A percentile compares a stretch with the other conserved stretches of the same genome.
Evolutionary conservation across 768 basidiomycete species (phyloP).

Genomic region (Pulveroboletus sp.): DNA sequence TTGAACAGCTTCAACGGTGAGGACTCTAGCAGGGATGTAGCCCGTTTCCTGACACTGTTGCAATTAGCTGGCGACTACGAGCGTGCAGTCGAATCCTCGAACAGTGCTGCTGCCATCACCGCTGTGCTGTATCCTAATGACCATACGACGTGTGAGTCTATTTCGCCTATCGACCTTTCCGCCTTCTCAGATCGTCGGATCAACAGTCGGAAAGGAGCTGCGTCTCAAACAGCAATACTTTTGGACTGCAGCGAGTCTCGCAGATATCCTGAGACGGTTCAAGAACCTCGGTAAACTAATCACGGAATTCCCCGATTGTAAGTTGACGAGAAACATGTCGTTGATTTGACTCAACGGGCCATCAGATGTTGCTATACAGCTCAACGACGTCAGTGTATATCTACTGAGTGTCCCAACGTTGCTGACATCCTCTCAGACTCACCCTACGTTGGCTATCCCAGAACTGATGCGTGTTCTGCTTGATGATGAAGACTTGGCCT

Average conservation of each 20-base stretch:
- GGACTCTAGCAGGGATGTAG: neutral
- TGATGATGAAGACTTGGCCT: slow-evolving; percentile 87
- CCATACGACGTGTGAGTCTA: slow-evolving; percentile 59
- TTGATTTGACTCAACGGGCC: slow-evolving; percentile 4
- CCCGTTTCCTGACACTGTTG: slow-evolving; percentile 2
- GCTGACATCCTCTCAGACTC: slow-evolving; percentile 55
- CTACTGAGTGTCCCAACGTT: neutral
- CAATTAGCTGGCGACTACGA: slow-evolving; percentile 86
- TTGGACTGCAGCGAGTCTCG: slow-evolving; percentile 86
- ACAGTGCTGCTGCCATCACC: slow-evolving; percentile 91
- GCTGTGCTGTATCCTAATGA: slow-evolving; percentile 97
- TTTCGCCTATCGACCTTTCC: neutral
- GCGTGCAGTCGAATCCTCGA: slow-evolving; percentile 80
- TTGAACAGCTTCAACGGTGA: slow-evolving; percentile 92
- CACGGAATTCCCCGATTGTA: slow-evolving; percentile 79
- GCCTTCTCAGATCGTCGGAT: neutral
- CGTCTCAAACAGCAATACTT: slow-evolving; percentile 97
- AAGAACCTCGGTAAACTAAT: slow-evolving; percentile 85
- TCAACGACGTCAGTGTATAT: slow-evolving; percentile 71
- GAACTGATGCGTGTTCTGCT: slow-evolving; percentile 91
- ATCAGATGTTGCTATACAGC: slow-evolving; percentile 84
- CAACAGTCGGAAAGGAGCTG: slow-evolving; percentile 76
- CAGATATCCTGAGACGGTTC: slow-evolving; percentile 91
- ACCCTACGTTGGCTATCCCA: slow-evolving; percentile 92
- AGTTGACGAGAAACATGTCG: slow-evolving; percentile 16